These are phyloP conservation scores for Nyctanthes arbortristis DNA, from an alignment of 257 asterid species.

Conservation along the genomic window DNA sequence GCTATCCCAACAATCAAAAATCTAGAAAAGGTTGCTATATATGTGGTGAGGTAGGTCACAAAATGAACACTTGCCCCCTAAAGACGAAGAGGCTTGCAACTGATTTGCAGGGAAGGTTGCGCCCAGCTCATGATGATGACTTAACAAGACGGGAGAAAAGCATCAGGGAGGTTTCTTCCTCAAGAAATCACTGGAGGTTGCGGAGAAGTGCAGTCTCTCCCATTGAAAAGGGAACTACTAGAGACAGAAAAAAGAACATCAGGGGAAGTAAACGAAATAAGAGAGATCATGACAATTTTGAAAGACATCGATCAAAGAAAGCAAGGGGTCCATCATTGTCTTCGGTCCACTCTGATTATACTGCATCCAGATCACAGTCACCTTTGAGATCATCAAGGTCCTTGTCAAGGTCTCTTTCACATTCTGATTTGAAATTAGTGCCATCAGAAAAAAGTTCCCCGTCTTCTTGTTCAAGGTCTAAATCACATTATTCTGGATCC, in stretches of 20 bases:
- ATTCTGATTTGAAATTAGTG: conserved; percentile 23
- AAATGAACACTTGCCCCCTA: conserved; percentile 28
- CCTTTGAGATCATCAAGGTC: conserved; percentile 22
- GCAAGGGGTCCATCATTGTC: conserved; percentile 37
- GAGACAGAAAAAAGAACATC: conserved; percentile 28
- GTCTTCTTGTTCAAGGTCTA: conserved; percentile 32
- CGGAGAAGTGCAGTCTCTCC: conserved; percentile 30
- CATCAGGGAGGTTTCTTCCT: conserved; percentile 25
- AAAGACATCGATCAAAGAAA: conserved; percentile 28
- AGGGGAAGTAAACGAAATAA: conserved; percentile 34
- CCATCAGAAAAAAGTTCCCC: conserved; percentile 22
- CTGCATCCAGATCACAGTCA: conserved; percentile 39
- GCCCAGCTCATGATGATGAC: conserved; percentile 16
- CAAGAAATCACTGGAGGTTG: conserved; percentile 16
- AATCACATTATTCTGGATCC: conserved; percentile 31
- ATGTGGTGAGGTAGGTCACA: conserved; percentile 39
- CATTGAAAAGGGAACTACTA: conserved; percentile 18
- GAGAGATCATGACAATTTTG: conserved; percentile 26
- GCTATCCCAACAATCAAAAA: conserved; percentile 13
- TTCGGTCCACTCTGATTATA: conserved; percentile 37
- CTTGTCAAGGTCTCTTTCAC: conserved; percentile 21
- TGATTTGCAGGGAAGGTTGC: conserved; percentile 31
- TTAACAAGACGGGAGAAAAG: conserved; percentile 20
- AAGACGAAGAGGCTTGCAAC: conserved; percentile 18
- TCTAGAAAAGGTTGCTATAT: conserved; percentile 26